phyloP scores from a whole-genome alignment of 2,329 filamentous ascomycete species.

The Neurospora sp. region DNA sequence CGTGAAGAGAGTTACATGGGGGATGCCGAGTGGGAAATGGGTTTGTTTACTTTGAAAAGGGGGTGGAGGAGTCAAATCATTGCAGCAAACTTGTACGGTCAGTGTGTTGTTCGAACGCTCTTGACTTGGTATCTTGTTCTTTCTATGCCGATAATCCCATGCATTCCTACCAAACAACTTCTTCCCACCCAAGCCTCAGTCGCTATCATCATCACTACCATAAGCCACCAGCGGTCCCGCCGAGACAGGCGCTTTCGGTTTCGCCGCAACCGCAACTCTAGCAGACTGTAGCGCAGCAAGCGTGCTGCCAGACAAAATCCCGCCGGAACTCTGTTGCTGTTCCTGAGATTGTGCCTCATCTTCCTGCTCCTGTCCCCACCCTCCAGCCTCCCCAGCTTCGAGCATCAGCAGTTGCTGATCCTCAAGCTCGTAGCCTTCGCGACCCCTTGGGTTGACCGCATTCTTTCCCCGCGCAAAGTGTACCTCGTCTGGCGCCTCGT shows the following conservation, averaged over 20 bases:
- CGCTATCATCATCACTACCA: slow-evolving; percentile 63
- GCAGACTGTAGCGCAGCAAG: slow-evolving; percentile 64
- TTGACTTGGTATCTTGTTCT: slow-evolving; percentile 8
- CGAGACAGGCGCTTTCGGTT: slow-evolving; percentile 40
- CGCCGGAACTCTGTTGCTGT: slow-evolving; percentile 27
- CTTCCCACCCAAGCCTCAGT: slow-evolving; percentile 15
- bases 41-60: slow-evolving; percentile 2
- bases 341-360: slow-evolving; percentile 26
- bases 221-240: slow-evolving; percentile 77
- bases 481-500: slow-evolving; percentile 87
- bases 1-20: not conserved
- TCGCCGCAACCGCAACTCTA: slow-evolving; percentile 44
- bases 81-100: not conserved
- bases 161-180: not conserved
- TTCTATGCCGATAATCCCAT: not conserved
- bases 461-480: slow-evolving; percentile 78
- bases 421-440: slow-evolving; percentile 53
- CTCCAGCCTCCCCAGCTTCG: slow-evolving; percentile 42
- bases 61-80: not conserved
- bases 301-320: slow-evolving; percentile 76
- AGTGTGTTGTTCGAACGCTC: not conserved
- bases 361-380: slow-evolving; percentile 28
- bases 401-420: slow-evolving; percentile 50
- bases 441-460: slow-evolving; percentile 49
- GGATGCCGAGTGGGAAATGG: not conserved